These are phyloP conservation scores for Wickerhamiella shivajii DNA, from an alignment of 805 yeast genomes.

Conservation along the genomic window DNA sequence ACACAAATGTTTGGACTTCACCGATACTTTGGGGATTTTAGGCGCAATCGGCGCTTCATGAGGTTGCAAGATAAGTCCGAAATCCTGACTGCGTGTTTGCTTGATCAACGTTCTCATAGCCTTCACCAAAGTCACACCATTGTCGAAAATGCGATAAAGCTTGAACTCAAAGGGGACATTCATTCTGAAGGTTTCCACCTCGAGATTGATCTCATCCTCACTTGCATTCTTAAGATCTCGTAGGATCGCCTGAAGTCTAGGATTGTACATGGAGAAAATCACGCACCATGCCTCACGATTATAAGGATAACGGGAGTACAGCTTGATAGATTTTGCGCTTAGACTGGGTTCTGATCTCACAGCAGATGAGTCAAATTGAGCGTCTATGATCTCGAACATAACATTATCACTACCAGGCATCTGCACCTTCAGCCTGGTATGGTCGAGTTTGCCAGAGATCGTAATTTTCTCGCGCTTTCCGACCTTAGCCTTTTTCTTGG, in stretches of 20 bases:
- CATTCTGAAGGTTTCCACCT: slow-evolving; percentile 24
- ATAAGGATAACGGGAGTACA: slow-evolving; percentile 39
- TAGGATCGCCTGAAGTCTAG: slow-evolving; percentile 15
- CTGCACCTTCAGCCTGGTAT: slow-evolving; percentile 25
- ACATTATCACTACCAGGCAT: slow-evolving; percentile 35
- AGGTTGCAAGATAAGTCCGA: slow-evolving; percentile 18
- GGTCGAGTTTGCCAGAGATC: slow-evolving; percentile 22
- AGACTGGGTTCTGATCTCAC: slow-evolving; percentile 20
- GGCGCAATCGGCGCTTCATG: slow-evolving; percentile 19
- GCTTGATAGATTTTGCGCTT: slow-evolving; percentile 28
- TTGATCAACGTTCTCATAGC: slow-evolving; percentile 39
- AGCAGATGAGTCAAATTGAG: slow-evolving; percentile 20
- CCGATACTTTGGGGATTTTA: slow-evolving; percentile 31
- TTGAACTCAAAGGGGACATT: slow-evolving; percentile 58
- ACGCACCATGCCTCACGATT: slow-evolving; percentile 27
- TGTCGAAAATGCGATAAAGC: slow-evolving; percentile 68
- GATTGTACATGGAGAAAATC: slow-evolving; percentile 20
- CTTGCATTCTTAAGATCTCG: slow-evolving; percentile 1
- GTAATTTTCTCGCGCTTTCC: slow-evolving; percentile 5
- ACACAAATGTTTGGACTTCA: slow-evolving; percentile 42
- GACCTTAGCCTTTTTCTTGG: neutral
- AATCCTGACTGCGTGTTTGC: slow-evolving; percentile 20
- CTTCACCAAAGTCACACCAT: slow-evolving; percentile 52
- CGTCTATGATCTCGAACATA: slow-evolving; percentile 32
- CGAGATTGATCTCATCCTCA: slow-evolving; percentile 12